Conservation (phyloP, 2,329 filamentous ascomycete species). For the Nectriaceae sp. region DNA sequence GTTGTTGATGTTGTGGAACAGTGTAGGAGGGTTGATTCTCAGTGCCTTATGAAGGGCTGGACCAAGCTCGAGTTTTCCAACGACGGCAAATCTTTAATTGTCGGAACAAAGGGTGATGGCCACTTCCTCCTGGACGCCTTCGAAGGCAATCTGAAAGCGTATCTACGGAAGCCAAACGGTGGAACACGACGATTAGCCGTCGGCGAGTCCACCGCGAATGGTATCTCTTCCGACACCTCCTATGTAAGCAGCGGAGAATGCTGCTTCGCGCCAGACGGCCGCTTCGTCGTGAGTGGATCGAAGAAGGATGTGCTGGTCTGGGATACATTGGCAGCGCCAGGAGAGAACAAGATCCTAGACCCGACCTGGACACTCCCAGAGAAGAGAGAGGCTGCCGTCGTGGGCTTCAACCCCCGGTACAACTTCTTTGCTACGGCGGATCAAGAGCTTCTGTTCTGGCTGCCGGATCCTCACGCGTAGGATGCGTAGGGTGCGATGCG, state of each 20-base stretch:
- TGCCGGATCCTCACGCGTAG: conserved; percentile 65
- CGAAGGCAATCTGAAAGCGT: conserved; percentile 76
- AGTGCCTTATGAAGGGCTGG: conserved; percentile 72
- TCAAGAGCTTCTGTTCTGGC: conserved; percentile 78
- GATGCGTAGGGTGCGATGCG: background rate
- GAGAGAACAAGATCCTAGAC: conserved; percentile 60
- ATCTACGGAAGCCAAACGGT: conserved; percentile 61
- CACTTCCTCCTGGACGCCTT: conserved; percentile 96
- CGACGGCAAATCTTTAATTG: conserved; percentile 82
- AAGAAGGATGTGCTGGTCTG: conserved; percentile 78
- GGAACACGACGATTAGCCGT: conserved; percentile 54
- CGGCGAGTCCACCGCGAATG: conserved; percentile 49
- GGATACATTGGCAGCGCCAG: conserved; percentile 68
- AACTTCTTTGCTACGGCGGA: conserved; percentile 93
- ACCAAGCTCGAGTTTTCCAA: conserved; percentile 94
- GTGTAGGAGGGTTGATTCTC: conserved; percentile 49
- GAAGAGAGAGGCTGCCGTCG: conserved; percentile 68
- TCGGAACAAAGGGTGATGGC: conserved; percentile 80
- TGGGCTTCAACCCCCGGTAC: conserved; percentile 87
- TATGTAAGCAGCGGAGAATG: conserved; percentile 72
- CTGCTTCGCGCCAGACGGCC: conserved; percentile 86
- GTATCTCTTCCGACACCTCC: conserved; percentile 36
- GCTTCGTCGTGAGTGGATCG: conserved; percentile 82
- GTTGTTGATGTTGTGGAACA: conserved; percentile 76
- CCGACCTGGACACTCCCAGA: conserved; percentile 67